Percentiles rank a stretch among this genome's conserved stretches.
Evolutionary conservation across 345 rosid species (phyloP).

Genomic region (Excoecaria cochinchinensis): DNA sequence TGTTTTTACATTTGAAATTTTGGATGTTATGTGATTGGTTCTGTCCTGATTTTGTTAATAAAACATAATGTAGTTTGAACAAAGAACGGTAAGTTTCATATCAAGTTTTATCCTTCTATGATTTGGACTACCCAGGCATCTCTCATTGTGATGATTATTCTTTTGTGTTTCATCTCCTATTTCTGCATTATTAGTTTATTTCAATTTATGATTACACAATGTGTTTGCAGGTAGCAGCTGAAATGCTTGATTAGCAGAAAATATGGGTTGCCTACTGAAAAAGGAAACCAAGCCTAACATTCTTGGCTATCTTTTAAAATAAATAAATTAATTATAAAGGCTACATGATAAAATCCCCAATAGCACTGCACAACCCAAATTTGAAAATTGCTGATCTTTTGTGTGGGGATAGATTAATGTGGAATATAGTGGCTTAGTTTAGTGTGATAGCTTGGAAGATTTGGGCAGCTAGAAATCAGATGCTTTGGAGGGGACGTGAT

Average conservation of each 20-base stretch:
- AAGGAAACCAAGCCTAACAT: no score
- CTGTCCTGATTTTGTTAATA: slow-evolving; percentile 11
- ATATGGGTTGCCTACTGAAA: no score
- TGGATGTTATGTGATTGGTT: slow-evolving; percentile 2
- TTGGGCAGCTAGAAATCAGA: no score
- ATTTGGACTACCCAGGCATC: slow-evolving; percentile 7
- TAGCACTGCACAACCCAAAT: no score
- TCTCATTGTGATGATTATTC: background rate
- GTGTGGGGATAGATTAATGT: no score
- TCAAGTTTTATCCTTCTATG: background rate
- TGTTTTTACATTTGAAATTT: background rate
- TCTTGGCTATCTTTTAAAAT: no score
- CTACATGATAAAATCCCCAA: no score
- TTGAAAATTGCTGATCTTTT: no score
- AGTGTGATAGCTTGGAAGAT: no score
- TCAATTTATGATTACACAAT: background rate
- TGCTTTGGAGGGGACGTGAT: no score
- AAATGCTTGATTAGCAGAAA: background rate
- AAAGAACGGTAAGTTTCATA: background rate
- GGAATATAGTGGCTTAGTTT: no score
- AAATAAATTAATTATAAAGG: no score
- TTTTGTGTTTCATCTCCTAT: background rate
- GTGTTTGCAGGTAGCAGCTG: background rate
- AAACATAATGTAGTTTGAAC: slow-evolving; percentile 12
- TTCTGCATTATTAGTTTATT: background rate